phyloP scores from a whole-genome alignment of 192 early-diverging fungal species.

The Obelidium mucronatum region DNA sequence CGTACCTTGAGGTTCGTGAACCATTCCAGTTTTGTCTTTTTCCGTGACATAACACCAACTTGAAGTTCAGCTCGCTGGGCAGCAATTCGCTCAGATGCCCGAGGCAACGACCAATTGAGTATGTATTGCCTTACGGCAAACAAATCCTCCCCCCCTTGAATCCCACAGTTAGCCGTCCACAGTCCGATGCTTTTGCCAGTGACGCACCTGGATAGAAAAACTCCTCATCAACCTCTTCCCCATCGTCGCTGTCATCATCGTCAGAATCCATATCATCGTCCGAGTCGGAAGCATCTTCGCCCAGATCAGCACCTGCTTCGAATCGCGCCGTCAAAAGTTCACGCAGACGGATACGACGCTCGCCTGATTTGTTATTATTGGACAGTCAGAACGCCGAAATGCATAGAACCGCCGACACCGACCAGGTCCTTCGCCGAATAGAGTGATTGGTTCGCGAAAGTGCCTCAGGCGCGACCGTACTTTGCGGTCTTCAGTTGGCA shows the following conservation, averaged over 20 bases:
- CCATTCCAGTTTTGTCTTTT: constrained; percentile 76
- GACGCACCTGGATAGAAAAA: constrained; percentile 40
- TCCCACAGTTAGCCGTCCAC: neutral
- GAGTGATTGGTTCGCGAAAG: constrained; percentile 83
- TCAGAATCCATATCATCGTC: constrained; percentile 59
- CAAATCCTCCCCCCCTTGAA: constrained; percentile 54
- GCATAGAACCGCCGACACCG: too few relatives aligned
- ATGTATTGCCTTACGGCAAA: constrained; percentile 15
- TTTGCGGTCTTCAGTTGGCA: constrained; percentile 88
- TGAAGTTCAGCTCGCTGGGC: constrained; percentile 72
- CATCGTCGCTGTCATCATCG: constrained; percentile 59
- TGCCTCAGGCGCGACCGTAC: constrained; percentile 80
- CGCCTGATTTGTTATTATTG: constrained; percentile 68
- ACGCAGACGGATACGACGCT: constrained; percentile 83
- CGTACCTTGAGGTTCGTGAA: constrained; percentile 72
- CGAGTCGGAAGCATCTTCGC: constrained; percentile 47
- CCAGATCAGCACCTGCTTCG: constrained; percentile 42
- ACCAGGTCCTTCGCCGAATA: constrained; percentile 93
- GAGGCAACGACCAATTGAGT: constrained; percentile 47
- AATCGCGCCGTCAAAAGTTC: constrained; percentile 70
- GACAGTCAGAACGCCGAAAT: too few relatives aligned
- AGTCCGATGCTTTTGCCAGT: neutral
- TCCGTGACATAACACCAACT: constrained; percentile 69
- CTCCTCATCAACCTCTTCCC: constrained; percentile 47
- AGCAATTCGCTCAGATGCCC: constrained; percentile 70